Percentiles rank a stretch among this genome's conserved stretches.
Conservation (phyloP, 2,329 filamentous ascomycete species). For the Colletotrichum liriopes region DNA sequence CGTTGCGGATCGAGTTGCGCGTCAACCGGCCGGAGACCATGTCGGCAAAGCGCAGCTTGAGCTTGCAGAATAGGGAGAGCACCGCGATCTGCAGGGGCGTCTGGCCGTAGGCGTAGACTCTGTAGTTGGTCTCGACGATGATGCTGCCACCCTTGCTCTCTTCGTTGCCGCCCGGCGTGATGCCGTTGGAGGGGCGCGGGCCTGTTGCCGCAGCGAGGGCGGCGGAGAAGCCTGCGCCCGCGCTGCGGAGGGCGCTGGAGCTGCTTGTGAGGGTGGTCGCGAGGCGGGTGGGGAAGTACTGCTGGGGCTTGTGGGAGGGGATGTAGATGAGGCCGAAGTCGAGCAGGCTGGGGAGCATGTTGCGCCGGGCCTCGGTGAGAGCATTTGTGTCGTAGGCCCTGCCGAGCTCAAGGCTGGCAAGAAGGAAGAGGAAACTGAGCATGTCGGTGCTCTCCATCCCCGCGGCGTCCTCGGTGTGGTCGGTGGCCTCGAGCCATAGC, state of each 20-base stretch:
- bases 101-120: constrained; percentile 95
- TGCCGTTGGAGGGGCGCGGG: constrained; percentile 50
- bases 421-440: constrained; percentile 94
- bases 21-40: constrained; percentile 94
- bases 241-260: constrained; percentile 78
- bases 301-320: constrained; percentile 69
- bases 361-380: constrained; percentile 84
- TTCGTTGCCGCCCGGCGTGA: constrained; percentile 53
- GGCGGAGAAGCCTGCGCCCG: constrained; percentile 78
- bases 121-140: constrained; percentile 98
- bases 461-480: constrained; percentile 69
- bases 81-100: constrained; percentile 96
- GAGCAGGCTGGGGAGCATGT: constrained; percentile 91
- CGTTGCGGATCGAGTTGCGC: constrained; percentile 87
- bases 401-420: constrained; percentile 93
- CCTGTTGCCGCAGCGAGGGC: constrained; percentile 67
- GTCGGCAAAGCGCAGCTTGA: constrained; percentile 93
- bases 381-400: constrained; percentile 90
- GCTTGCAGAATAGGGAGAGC: constrained; percentile 88
- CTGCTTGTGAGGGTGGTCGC: constrained; percentile 91
- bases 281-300: constrained; percentile 91
- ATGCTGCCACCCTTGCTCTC: constrained; percentile 81
- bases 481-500: constrained; percentile 90
- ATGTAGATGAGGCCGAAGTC: constrained; percentile 95
- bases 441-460: constrained; percentile 93